These are phyloP conservation scores for Staphylotrichum tortipilum DNA, from an alignment of 495 filamentous ascomycete species.

Conservation along the genomic window DNA sequence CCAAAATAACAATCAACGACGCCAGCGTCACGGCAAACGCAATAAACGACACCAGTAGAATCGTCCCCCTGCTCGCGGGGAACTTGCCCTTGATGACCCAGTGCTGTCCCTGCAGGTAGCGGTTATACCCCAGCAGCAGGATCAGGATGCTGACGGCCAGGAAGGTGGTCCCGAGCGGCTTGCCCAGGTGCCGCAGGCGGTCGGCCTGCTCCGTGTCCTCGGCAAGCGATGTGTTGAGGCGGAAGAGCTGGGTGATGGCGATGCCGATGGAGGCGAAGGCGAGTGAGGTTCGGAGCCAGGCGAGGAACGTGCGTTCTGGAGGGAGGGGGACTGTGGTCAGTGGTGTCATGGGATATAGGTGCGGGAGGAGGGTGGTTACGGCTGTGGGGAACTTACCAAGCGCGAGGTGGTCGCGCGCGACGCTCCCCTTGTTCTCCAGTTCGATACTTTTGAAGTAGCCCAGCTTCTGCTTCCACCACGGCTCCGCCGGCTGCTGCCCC, in stretches of 20 bases:
- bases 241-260: conserved; percentile 91
- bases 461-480: conserved; percentile 35
- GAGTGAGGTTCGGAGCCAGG: conserved; percentile 91
- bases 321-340: conserved; percentile 10
- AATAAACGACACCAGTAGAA: conserved; percentile 66
- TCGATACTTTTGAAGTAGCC: conserved; percentile 76
- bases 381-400: conserved; percentile 74
- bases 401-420: conserved; percentile 89
- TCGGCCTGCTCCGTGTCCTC: conserved; percentile 23
- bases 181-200: conserved; percentile 69
- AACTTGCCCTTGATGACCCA: conserved; percentile 94
- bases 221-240: conserved; percentile 66
- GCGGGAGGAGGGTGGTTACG: too few relatives aligned
- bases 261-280: conserved; percentile 96
- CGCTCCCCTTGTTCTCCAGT: conserved; percentile 92
- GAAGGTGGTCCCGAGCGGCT: conserved; percentile 90
- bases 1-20: conserved; percentile 61
- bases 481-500: conserved; percentile 12
- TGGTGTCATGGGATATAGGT: too few relatives aligned
- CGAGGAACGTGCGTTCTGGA: conserved; percentile 89
- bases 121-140: conserved; percentile 66
- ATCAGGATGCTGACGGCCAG: conserved; percentile 79
- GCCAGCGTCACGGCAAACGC: conserved; percentile 62
- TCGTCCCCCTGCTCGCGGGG: conserved; percentile 79
- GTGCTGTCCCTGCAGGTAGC: conserved; percentile 57